Conservation (phyloP, 768 basidiomycete genomes). For the Tylopilus cervinicoccineus region DNA sequence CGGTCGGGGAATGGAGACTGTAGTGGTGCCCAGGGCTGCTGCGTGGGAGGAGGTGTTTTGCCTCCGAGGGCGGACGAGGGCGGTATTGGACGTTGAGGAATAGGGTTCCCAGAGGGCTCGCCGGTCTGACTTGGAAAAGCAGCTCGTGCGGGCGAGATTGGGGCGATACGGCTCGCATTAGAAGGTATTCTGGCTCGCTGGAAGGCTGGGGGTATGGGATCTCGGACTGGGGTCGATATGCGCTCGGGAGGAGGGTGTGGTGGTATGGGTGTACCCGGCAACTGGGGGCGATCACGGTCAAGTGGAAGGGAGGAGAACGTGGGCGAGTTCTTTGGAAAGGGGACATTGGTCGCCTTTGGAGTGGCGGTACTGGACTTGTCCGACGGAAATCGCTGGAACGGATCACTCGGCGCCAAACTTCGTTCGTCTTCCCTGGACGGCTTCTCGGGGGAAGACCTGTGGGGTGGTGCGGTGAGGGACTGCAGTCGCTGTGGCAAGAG, state of each 20-base stretch:
- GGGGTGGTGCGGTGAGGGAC: conserved; percentile 34
- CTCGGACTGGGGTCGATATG: conserved; percentile 14
- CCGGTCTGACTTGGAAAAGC: conserved; percentile 10
- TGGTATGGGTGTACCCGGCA: conserved; percentile 2
- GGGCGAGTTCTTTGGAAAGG: conserved; percentile 1
- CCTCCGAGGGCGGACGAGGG: conserved; percentile 17
- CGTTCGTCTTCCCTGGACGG: conserved; percentile 3
- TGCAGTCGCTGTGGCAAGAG: conserved; percentile 51
- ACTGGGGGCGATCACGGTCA: conserved; percentile 4
- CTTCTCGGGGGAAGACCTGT: conserved; percentile 7
- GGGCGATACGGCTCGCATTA: conserved; percentile 6
- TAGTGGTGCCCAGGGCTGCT: conserved; percentile 5
- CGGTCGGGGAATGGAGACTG: conserved; percentile 7
- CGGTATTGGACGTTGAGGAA: conserved; percentile 12
- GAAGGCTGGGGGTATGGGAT: conserved; percentile 11
- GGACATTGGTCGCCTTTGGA: conserved; percentile 5
- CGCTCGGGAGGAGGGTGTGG: conserved; percentile 14
- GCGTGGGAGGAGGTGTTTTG: neutral
- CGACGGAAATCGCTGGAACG: conserved; percentile 25
- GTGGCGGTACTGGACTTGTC: conserved; percentile 12
- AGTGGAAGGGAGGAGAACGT: conserved; percentile 1
- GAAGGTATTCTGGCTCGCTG: conserved; percentile 21
- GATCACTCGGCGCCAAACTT: conserved; percentile 20
- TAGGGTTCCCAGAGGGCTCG: conserved; percentile 8
- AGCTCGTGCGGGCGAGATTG: conserved; percentile 8